Percentiles rank a stretch among this genome's conserved stretches.
Evolutionary conservation across 2,329 filamentous ascomycete species (phyloP).

Genomic region (Phoma sp.): DNA sequence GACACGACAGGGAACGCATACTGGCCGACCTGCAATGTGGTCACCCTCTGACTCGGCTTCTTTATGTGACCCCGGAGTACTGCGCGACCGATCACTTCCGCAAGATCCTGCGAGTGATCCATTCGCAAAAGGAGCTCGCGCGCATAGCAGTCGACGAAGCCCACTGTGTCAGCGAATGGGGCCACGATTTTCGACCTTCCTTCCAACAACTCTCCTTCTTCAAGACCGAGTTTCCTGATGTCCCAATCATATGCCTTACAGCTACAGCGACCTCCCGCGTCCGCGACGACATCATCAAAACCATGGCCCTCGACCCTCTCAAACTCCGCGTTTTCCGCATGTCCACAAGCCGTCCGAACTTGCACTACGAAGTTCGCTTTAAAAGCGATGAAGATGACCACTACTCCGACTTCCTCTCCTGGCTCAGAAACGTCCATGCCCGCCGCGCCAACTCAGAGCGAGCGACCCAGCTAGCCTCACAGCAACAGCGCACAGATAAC

Average conservation of each 20-base stretch:
- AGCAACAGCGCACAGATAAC: conserved; percentile 62
- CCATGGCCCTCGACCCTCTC: conserved; percentile 70
- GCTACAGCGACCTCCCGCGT: conserved; percentile 87
- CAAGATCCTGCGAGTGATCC: conserved; percentile 72
- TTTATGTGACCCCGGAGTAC: conserved; percentile 93
- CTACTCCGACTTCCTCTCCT: conserved; percentile 75
- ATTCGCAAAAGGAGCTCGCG: conserved; percentile 83
- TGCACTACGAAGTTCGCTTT: conserved; percentile 90
- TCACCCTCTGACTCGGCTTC: conserved; percentile 79
- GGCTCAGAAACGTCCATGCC: conserved; percentile 75
- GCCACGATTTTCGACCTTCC: conserved; percentile 92
- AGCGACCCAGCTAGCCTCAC: conserved; percentile 62
- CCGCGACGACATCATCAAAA: conserved; percentile 79
- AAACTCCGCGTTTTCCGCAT: conserved; percentile 79
- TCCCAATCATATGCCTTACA: conserved; percentile 91
- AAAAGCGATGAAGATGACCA: conserved; percentile 78
- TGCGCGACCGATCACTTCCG: conserved; percentile 82
- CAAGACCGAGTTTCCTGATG: conserved; percentile 77
- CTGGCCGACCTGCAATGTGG: conserved; percentile 84
- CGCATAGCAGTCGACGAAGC: conserved; percentile 92
- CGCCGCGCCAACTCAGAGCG: conserved; percentile 67
- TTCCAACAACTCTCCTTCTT: conserved; percentile 91
- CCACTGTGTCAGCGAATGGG: conserved; percentile 98
- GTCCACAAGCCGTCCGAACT: conserved; percentile 81
- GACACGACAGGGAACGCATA: conserved; percentile 69